These are phyloP conservation scores for Puccinia novopanici DNA, from an alignment of 1,284 basidiomycete genomes.

Conservation along the genomic window DNA sequence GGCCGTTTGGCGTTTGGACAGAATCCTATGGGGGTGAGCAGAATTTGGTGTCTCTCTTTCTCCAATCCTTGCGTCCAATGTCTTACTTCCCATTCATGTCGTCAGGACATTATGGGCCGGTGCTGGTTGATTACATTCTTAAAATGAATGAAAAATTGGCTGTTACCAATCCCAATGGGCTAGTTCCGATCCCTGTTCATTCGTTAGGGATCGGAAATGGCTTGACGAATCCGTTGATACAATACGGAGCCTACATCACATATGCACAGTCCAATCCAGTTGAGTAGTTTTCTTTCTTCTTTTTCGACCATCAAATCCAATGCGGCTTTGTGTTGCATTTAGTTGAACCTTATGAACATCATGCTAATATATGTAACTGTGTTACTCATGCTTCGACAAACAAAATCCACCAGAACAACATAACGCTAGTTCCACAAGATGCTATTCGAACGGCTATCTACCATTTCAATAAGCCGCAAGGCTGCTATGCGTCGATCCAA, in stretches of 20 bases:
- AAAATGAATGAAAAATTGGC: conserved; percentile 12
- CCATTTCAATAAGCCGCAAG: not conserved
- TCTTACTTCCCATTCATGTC: not conserved
- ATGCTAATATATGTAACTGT: not conserved
- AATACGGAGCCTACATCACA: conserved; percentile 22
- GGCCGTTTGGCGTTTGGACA: conserved; percentile 41
- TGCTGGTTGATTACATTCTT: conserved; percentile 23
- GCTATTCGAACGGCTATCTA: not conserved
- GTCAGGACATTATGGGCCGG: conserved; percentile 43
- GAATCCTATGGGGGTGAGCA: conserved; percentile 46
- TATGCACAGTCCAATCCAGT: conserved; percentile 38
- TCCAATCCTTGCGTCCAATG: not conserved
- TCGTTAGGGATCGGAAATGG: conserved; percentile 45
- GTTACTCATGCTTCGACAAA: too few relatives aligned
- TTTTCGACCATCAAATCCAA: not conserved
- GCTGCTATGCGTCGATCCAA: conserved; percentile 21
- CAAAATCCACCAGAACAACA: conserved; percentile 1
- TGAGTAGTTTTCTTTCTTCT: not conserved
- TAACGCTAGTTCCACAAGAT: not conserved
- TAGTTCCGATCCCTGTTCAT: conserved; percentile 18
- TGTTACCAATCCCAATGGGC: not conserved
- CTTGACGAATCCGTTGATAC: conserved; percentile 23
- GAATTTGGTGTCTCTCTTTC: not conserved
- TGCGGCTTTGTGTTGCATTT: not conserved
- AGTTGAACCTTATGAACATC: not conserved